Conservation (phyloP, 768 basidiomycete species). For the Amanita inopinata region DNA sequence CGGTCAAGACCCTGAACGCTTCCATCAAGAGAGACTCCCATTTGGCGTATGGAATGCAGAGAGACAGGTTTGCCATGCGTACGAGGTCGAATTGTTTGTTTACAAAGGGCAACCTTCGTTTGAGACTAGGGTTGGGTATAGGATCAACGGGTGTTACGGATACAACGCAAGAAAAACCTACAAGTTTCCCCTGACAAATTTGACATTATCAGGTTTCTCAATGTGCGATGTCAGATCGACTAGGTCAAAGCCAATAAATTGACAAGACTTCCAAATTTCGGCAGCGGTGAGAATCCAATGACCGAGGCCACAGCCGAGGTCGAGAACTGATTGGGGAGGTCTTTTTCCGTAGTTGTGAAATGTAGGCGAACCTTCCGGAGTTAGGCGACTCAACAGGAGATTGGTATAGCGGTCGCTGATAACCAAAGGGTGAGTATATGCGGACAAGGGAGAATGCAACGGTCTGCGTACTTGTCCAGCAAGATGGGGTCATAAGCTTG, state of each 20-base stretch:
- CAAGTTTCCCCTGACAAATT: slow-evolving; percentile 60
- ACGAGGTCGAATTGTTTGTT: slow-evolving; percentile 61
- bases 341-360: slow-evolving; percentile 44
- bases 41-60: slow-evolving; percentile 47
- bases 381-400: slow-evolving; percentile 45
- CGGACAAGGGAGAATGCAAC: slow-evolving; percentile 7
- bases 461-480: slow-evolving; percentile 44
- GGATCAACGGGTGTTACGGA: background rate
- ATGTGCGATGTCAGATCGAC: slow-evolving; percentile 35
- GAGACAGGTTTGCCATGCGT: slow-evolving; percentile 57
- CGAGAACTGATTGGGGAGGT: slow-evolving; percentile 50
- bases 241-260: slow-evolving; percentile 59
- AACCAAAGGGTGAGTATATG: slow-evolving; percentile 10
- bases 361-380: slow-evolving; percentile 40
- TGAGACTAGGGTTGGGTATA: slow-evolving; percentile 30
- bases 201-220: slow-evolving; percentile 32
- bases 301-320: slow-evolving; percentile 70
- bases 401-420: slow-evolving; percentile 54
- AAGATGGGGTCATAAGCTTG: slow-evolving; percentile 50
- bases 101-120: slow-evolving; percentile 50
- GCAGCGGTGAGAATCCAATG: slow-evolving; percentile 60
- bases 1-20: slow-evolving; percentile 49
- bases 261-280: slow-evolving; percentile 46
- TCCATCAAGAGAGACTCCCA: slow-evolving; percentile 57
- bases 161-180: slow-evolving; percentile 30